Evolutionary conservation across 2,329 filamentous ascomycete genomes (phyloP), one percentile per base, ranked within the genome.

Genomic region (Hypoxylon sp.): DNA sequence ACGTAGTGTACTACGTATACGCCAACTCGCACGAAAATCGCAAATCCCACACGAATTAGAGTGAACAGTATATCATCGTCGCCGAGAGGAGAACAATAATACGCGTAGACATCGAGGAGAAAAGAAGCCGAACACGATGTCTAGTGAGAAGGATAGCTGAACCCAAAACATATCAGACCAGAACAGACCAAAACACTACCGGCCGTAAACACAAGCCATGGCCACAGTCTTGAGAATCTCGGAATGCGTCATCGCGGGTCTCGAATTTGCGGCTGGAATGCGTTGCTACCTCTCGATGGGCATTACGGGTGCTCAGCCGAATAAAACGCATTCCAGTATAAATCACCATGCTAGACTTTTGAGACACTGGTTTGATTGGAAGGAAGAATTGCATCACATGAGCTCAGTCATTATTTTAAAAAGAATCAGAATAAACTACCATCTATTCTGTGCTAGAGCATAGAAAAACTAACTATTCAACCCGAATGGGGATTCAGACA

Each of bases 161-260:
- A 41, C n/a, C 16, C 37, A 41, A 29, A 21, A 16, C 5, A 51
- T 14, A 32, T 29, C 41, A 46, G 48, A 60, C 32, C 37, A 62
- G 62, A 55, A 43, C 58, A 61, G 48, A 60, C 32, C 37, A 62
- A 65, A 55, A 43, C 58, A 61, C 21, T 25, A 21, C 46, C 27
- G 29, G 7, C 41, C 19, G 47, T 61, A 67, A 67, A 64, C 65
- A 65, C 25, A 23, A 16, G 16, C 41, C 30, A 41, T 34, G 7
- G 34, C 16, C 45, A 30, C 29, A n/a, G 19, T 41, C 25, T 34
- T 3, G 21, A 52, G 45, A 58, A 54, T 56, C 61, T n/a, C 56
- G 57, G 62, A 69, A 69, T 70, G 68, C 63, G 67, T 64, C 63
- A 67, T 64, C 16, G 19, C 45, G 37, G 23, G 63, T 32, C 9